Conservation (phyloP, 768 basidiomycete species). For the Crucibulum laeve region DNA sequence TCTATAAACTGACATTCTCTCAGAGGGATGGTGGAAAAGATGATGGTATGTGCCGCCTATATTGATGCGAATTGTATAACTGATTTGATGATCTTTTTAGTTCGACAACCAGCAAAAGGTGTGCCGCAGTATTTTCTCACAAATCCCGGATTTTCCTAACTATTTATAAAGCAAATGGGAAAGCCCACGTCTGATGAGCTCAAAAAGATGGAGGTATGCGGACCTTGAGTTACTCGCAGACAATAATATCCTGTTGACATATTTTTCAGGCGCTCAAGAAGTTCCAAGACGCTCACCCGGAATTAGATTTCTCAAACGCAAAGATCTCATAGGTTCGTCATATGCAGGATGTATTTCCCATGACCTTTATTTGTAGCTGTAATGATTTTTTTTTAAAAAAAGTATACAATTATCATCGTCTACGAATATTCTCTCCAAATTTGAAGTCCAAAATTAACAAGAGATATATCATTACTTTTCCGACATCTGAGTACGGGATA, state of each 20-base stretch:
- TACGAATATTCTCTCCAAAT: no score
- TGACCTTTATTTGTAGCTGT: neutral
- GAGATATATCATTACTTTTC: no score
- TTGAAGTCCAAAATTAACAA: no score
- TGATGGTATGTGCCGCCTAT: slow-evolving; percentile 76
- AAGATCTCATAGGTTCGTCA: slow-evolving; percentile 60
- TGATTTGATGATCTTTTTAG: slow-evolving; percentile 25
- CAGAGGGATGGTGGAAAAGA: slow-evolving; percentile 98
- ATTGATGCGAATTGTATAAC: slow-evolving; percentile 1
- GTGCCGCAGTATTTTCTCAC: slow-evolving; percentile 4
- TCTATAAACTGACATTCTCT: slow-evolving; percentile 5
- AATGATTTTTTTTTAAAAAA: neutral
- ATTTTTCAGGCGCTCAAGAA: slow-evolving; percentile 67
- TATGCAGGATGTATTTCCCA: neutral
- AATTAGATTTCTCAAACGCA: slow-evolving; percentile 91
- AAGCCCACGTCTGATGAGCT: slow-evolving; percentile 93
- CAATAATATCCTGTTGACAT: slow-evolving; percentile 3
- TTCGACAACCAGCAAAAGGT: slow-evolving; percentile 81
- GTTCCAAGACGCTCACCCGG: slow-evolving; percentile 88
- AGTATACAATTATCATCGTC: no score
- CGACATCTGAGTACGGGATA: no score
- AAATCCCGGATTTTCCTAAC: slow-evolving; percentile 3
- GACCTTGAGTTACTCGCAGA: neutral
- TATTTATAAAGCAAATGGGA: slow-evolving; percentile 72
- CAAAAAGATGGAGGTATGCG: slow-evolving; percentile 81